Evolutionary conservation across 176 grass and related monocot genomes (phyloP).

Genomic region (Thinopyrum elongatum): DNA sequence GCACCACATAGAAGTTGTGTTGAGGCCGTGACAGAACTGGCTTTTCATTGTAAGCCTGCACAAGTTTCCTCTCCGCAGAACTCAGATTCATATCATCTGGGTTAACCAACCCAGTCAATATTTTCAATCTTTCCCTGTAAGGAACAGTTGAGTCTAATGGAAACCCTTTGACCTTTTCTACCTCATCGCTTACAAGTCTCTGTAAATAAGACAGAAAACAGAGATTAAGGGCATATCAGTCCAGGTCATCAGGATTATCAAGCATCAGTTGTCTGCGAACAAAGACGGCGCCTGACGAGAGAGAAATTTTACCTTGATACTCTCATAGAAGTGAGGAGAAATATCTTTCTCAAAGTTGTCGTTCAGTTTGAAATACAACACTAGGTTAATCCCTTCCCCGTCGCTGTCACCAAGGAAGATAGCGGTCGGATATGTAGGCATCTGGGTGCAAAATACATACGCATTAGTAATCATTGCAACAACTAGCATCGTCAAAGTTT

Average conservation of each 20-base stretch:
- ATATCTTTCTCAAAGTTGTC: slow-evolving; percentile 92
- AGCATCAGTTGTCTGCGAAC: slow-evolving; percentile 5
- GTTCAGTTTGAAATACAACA: slow-evolving; percentile 85
- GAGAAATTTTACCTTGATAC: slow-evolving; percentile 63
- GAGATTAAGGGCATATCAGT: neutral
- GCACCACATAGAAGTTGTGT: slow-evolving; percentile 85
- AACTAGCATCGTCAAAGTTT: neutral
- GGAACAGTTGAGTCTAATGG: slow-evolving; percentile 72
- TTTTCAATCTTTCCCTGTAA: slow-evolving; percentile 93
- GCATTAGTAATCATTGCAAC: slow-evolving; percentile 9
- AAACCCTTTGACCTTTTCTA: slow-evolving; percentile 88
- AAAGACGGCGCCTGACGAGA: neutral
- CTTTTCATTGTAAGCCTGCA: slow-evolving; percentile 94
- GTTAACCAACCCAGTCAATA: slow-evolving; percentile 86
- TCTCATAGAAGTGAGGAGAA: slow-evolving; percentile 75
- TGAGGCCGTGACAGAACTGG: slow-evolving; percentile 86
- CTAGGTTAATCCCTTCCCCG: slow-evolving; percentile 73
- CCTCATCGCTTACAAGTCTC: slow-evolving; percentile 75
- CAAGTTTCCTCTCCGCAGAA: slow-evolving; percentile 78
- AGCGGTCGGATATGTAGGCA: slow-evolving; percentile 95
- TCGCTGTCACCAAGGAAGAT: slow-evolving; percentile 95
- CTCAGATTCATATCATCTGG: slow-evolving; percentile 89
- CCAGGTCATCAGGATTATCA: neutral
- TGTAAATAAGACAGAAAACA: slow-evolving; percentile 29
- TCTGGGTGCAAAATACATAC: slow-evolving; percentile 30